Conservation (phyloP, 768 basidiomycete species). For the Kondoa malvinella region DNA sequence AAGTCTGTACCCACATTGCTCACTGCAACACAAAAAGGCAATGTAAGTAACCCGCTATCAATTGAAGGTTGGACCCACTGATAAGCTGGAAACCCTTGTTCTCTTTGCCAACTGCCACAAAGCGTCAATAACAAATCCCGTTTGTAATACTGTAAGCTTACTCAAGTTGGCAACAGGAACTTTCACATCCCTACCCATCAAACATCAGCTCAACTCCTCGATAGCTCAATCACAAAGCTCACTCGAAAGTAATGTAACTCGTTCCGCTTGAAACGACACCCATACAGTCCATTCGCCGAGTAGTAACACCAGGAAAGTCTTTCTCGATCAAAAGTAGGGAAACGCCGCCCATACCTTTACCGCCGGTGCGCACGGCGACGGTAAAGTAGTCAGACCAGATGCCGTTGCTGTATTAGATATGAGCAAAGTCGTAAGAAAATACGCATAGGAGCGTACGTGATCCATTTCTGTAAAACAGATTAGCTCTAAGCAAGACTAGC, state of each 20-base stretch:
- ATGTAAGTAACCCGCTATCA: too few species aligned
- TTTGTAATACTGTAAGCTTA: background rate
- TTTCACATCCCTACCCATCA: conserved; percentile 15
- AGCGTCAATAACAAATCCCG: background rate
- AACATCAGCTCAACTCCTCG: background rate
- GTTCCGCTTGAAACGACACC: conserved; percentile 24
- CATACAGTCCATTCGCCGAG: conserved; percentile 7
- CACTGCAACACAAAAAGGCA: too few species aligned
- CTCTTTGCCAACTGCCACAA: conserved; percentile 22
- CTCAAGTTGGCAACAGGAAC: conserved; percentile 27
- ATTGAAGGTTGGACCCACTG: conserved; percentile 28
- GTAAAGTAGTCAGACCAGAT: conserved; percentile 19
- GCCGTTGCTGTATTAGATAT: conserved; percentile 19
- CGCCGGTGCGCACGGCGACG: conserved; percentile 23
- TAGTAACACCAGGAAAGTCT: conserved; percentile 17
- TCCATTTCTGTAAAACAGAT: conserved; percentile 4
- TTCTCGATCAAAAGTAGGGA: conserved; percentile 27
- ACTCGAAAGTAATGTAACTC: conserved; percentile 23
- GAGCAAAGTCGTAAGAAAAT: background rate
- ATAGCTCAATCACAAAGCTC: too few species aligned
- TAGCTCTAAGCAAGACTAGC: background rate
- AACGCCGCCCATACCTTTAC: conserved; percentile 23
- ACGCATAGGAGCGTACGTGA: background rate
- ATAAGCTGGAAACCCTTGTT: conserved; percentile 27
- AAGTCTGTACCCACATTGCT: too few species aligned